Evolutionary conservation across 768 basidiomycete species (phyloP).

Genomic region (Macrolepiota albuminosa): DNA sequence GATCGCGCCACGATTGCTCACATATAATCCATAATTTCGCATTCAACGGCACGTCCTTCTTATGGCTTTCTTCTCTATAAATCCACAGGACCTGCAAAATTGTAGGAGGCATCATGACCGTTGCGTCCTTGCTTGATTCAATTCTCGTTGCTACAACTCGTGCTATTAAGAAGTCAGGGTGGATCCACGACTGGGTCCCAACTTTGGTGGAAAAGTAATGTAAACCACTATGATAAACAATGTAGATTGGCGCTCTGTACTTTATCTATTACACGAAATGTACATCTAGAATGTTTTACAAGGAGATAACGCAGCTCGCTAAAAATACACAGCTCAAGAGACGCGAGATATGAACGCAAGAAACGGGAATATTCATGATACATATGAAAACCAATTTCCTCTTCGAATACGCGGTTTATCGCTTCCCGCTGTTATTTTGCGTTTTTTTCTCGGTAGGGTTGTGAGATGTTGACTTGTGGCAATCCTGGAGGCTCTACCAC

Average conservation of each 20-base stretch:
- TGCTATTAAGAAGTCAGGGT: constrained; percentile 58
- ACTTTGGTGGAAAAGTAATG: constrained; percentile 38
- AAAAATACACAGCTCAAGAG: neutral
- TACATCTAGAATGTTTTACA: no score
- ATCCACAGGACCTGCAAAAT: constrained; percentile 88
- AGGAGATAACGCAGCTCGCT: no score
- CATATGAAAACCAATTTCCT: constrained; percentile 1
- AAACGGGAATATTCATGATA: neutral
- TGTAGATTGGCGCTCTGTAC: no score
- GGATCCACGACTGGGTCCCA: constrained; percentile 26
- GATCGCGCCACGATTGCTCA: constrained; percentile 59
- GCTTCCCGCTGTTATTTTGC: constrained; percentile 19
- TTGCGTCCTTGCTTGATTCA: constrained; percentile 17
- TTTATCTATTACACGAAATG: no score
- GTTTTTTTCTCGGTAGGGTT: constrained; percentile 30
- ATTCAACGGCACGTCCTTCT: constrained; percentile 52
- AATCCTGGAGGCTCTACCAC: constrained; percentile 10
- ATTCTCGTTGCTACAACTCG: constrained; percentile 80
- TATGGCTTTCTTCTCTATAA: neutral
- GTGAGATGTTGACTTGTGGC: constrained; percentile 7
- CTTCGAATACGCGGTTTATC: constrained; percentile 9
- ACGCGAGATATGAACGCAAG: neutral
- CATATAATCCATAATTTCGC: constrained; percentile 79
- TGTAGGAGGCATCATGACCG: constrained; percentile 46
- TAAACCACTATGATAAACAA: constrained; percentile 17